Percentiles rank a stretch among this genome's conserved stretches.
Conservation (phyloP, 202 grass and related monocot species). For the Hordeum pubiflorum region DNA sequence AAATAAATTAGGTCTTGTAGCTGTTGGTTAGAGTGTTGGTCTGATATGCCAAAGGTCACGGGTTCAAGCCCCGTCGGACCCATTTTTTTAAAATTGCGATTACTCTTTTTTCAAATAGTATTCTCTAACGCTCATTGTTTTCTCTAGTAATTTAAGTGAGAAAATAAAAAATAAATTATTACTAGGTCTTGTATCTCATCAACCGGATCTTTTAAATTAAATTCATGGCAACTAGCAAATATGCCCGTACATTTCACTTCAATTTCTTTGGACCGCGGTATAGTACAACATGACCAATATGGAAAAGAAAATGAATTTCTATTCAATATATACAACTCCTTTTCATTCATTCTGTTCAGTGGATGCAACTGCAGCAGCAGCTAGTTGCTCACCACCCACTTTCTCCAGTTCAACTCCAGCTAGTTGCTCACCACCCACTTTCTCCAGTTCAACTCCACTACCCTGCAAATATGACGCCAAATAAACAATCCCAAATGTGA, state of each 20-base stretch:
- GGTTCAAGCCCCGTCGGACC: too few relatives aligned
- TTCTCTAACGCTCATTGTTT: too few relatives aligned
- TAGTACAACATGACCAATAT: background rate
- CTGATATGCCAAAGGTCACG: too few relatives aligned
- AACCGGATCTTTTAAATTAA: too few relatives aligned
- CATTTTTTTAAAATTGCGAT: too few relatives aligned
- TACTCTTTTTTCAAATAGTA: too few relatives aligned
- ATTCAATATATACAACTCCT: background rate
- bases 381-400: background rate
- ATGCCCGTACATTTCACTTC: background rate
- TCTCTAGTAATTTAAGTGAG: too few relatives aligned
- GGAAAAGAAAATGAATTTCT: background rate
- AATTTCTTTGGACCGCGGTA: background rate
- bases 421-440: background rate
- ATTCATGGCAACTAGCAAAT: too few relatives aligned
- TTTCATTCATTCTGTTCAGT: slow-evolving; percentile 20
- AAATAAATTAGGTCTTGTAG: too few relatives aligned
- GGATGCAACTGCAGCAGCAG: background rate
- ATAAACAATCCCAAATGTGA: background rate
- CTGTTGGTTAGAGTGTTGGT: too few relatives aligned
- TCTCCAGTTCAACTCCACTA: background rate
- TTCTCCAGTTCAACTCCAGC: background rate
- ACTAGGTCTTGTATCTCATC: too few relatives aligned
- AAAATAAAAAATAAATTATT: too few relatives aligned
- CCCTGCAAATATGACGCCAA: background rate